Percentiles rank a stretch among this genome's conserved stretches.
phyloP scores from a whole-genome alignment of 1,139 yeast genomes.

The Hyphopichia khmerensis region DNA sequence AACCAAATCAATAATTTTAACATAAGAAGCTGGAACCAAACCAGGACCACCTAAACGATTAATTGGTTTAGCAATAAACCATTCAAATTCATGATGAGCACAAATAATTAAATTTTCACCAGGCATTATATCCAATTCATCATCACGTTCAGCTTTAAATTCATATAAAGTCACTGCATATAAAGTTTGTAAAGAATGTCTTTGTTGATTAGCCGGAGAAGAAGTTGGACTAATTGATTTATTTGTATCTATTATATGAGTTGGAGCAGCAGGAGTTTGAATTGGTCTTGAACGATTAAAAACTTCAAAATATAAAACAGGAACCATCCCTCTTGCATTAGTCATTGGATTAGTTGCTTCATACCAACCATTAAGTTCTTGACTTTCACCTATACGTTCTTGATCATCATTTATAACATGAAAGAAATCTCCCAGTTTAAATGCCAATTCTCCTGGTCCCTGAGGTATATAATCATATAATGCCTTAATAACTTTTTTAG shows the following conservation, averaged over 20 bases:
- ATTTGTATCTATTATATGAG: conserved; percentile 3
- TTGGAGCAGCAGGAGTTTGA: conserved; percentile 7
- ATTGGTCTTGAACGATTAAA: conserved; percentile 58
- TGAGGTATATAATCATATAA: conserved; percentile 75
- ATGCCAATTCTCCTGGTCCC: conserved; percentile 78
- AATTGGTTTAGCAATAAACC: conserved; percentile 97
- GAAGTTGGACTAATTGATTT: conserved; percentile 4
- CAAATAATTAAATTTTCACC: conserved; percentile 92
- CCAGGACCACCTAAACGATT: conserved; percentile 97
- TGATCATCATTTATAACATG: conserved; percentile 66
- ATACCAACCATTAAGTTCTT: conserved; percentile 61
- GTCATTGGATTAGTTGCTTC: conserved; percentile 88
- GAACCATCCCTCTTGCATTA: conserved; percentile 80
- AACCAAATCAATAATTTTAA: conserved; percentile 77
- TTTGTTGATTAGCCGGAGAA: conserved; percentile 4
- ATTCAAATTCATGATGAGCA: conserved; percentile 93
- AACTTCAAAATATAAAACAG: conserved; percentile 78
- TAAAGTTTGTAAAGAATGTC: conserved; percentile 33
- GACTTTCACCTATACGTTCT: conserved; percentile 24
- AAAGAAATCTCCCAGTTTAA: conserved; percentile 82
- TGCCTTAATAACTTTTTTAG: conserved; percentile 84
- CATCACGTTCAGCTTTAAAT: conserved; percentile 84
- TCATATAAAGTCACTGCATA: conserved; percentile 63
- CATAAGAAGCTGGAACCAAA: conserved; percentile 86
- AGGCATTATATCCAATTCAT: conserved; percentile 77